phyloP scores from a whole-genome alignment of 1,139 yeast species.

The Blastobotrys buckinghamii region DNA sequence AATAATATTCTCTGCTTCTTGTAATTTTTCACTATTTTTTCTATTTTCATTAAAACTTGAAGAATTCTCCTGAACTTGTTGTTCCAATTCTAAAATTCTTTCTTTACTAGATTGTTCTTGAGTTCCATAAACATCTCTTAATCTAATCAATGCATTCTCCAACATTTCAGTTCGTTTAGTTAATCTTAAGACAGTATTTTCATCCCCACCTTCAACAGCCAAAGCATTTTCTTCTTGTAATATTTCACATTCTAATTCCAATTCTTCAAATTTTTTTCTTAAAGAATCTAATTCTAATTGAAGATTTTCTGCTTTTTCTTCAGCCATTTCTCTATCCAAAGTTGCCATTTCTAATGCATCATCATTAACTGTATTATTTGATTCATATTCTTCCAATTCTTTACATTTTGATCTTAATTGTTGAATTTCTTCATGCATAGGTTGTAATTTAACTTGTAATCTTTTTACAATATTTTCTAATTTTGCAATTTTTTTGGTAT shows the following conservation, averaged over 20 bases:
- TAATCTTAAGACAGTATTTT: slow-evolving; percentile 31
- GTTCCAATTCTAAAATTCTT: slow-evolving; percentile 34
- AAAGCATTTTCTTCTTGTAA: slow-evolving; percentile 45
- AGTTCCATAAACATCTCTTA: slow-evolving; percentile 35
- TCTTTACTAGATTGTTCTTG: slow-evolving; percentile 38
- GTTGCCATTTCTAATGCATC: slow-evolving; percentile 48
- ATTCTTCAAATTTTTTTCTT: slow-evolving; percentile 35
- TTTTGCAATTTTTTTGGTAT: slow-evolving; percentile 27
- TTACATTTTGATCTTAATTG: slow-evolving; percentile 24
- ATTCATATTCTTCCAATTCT: slow-evolving; percentile 25
- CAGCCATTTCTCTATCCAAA: slow-evolving; percentile 50
- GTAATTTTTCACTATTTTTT: slow-evolving; percentile 33
- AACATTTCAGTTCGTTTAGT: slow-evolving; percentile 40
- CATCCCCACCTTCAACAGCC: slow-evolving; percentile 20
- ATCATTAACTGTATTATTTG: slow-evolving; percentile 21
- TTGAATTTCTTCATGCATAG: slow-evolving; percentile 34
- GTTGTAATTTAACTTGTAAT: slow-evolving; percentile 30
- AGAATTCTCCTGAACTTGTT: slow-evolving; percentile 17
- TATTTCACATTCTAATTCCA: slow-evolving; percentile 39
- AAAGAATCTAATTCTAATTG: slow-evolving; percentile 31
- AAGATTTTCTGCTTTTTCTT: slow-evolving; percentile 39
- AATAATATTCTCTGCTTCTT: slow-evolving; percentile 40
- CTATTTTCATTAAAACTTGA: slow-evolving; percentile 9
- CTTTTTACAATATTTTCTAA: slow-evolving; percentile 40
- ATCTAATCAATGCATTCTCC: slow-evolving; percentile 35